These are phyloP conservation scores for Apiospora pterosperma DNA, from an alignment of 2,329 filamentous ascomycete species.

Conservation along the genomic window DNA sequence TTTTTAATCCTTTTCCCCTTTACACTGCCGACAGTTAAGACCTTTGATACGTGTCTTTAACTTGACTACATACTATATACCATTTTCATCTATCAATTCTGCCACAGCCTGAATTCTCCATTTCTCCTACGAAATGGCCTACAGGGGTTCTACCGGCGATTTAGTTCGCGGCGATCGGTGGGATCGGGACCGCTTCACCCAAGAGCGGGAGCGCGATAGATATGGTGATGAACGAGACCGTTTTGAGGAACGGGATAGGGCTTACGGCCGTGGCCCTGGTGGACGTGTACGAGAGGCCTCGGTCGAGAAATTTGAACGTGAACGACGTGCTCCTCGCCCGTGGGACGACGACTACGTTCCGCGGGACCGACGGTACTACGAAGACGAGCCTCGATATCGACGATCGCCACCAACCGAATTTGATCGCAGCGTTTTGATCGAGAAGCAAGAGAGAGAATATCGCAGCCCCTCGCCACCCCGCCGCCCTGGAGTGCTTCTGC, in stretches of 20 bases:
- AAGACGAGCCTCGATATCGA: slow-evolving; percentile 45
- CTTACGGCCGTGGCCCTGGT: slow-evolving; percentile 35
- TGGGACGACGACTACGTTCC: slow-evolving; percentile 44
- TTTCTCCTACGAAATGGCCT: slow-evolving; percentile 22
- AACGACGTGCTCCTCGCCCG: slow-evolving; percentile 38
- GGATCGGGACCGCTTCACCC: slow-evolving; percentile 52
- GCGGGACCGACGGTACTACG: slow-evolving; percentile 52
- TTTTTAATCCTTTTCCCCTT: background rate
- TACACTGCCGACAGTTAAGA: background rate
- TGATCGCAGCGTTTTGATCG: slow-evolving; percentile 54
- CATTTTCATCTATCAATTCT: slow-evolving; percentile 14
- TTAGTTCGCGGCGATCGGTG: slow-evolving; percentile 42
- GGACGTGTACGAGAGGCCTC: slow-evolving; percentile 42
- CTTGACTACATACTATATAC: slow-evolving; percentile 3
- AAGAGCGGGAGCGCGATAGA: slow-evolving; percentile 42
- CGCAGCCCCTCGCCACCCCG: slow-evolving; percentile 49
- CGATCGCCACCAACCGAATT: slow-evolving; percentile 41
- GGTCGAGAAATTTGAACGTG: slow-evolving; percentile 45
- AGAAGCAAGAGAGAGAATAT: slow-evolving; percentile 51
- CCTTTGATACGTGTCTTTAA: background rate
- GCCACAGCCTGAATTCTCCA: background rate
- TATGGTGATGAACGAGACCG: slow-evolving; percentile 49
- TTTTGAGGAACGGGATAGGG: slow-evolving; percentile 51
- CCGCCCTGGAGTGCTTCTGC: slow-evolving; percentile 62
- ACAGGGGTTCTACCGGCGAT: slow-evolving; percentile 29